Evolutionary conservation across 2,329 filamentous ascomycete species (phyloP).

Genomic region (Corynespora cassiicola): DNA sequence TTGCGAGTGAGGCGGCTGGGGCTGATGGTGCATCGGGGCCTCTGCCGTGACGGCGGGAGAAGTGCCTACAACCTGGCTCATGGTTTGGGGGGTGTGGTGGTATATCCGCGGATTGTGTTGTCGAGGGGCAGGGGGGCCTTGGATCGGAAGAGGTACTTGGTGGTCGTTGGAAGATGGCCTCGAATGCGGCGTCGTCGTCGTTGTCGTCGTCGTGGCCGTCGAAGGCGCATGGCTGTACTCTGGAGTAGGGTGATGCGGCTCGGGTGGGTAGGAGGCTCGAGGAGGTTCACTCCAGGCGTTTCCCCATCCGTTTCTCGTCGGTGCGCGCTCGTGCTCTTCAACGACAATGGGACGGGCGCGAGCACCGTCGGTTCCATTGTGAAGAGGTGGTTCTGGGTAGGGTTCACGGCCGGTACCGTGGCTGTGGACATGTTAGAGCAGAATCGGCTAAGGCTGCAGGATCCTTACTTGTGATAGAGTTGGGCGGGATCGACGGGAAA

Average conservation of each 20-base stretch:
- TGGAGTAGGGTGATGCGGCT: slow-evolving; percentile 23
- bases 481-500: slow-evolving; percentile 30
- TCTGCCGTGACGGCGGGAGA: slow-evolving; percentile 45
- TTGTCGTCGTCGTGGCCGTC: slow-evolving; percentile 7
- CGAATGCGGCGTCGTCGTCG: too few species aligned
- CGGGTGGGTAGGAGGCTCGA: slow-evolving; percentile 28
- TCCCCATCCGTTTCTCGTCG: slow-evolving; percentile 26
- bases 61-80: slow-evolving; percentile 31
- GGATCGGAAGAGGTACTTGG: slow-evolving; percentile 23
- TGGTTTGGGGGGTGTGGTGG: slow-evolving; percentile 35
- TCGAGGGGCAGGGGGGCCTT: slow-evolving; percentile 22
- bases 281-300: slow-evolving; percentile 29
- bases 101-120: slow-evolving; percentile 40
- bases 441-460: slow-evolving; percentile 1
- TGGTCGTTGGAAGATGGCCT: slow-evolving; percentile 30
- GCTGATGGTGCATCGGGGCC: slow-evolving; percentile 45
- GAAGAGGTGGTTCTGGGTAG: slow-evolving; percentile 40
- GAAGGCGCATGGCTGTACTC: slow-evolving; percentile 29
- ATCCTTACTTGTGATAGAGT: slow-evolving; percentile 37
- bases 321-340: slow-evolving; percentile 50
- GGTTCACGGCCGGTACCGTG: slow-evolving; percentile 34
- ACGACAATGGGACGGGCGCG: slow-evolving; percentile 55
- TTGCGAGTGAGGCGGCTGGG: slow-evolving; percentile 31
- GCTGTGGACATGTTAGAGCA: slow-evolving; percentile 9
- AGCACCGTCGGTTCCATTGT: slow-evolving; percentile 45